phyloP scores from a whole-genome alignment of 2,329 filamentous ascomycete species.

The Hymenoscyphus repandus region DNA sequence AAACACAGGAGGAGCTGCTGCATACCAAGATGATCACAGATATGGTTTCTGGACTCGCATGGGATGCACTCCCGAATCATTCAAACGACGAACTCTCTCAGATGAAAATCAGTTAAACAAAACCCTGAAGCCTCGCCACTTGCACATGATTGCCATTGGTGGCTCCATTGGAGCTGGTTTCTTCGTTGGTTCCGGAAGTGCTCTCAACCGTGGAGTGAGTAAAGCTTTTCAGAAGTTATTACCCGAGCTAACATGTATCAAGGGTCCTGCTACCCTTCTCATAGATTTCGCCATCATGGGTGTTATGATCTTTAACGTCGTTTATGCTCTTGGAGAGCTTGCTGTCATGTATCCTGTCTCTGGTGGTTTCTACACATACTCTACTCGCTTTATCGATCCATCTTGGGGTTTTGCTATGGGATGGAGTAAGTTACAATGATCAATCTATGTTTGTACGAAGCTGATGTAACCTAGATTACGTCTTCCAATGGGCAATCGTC shows the following conservation, averaged over 20 bases:
- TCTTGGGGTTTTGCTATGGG: slow-evolving; percentile 94
- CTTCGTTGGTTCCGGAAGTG: slow-evolving; percentile 75
- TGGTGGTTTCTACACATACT: slow-evolving; percentile 85
- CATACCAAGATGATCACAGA: slow-evolving; percentile 24
- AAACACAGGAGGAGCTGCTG: background rate
- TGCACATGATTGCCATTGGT: slow-evolving; percentile 97
- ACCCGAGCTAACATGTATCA: background rate
- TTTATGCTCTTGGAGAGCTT: slow-evolving; percentile 85
- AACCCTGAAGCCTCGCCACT: slow-evolving; percentile 73
- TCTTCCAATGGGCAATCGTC: slow-evolving; percentile 78
- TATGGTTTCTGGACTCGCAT: slow-evolving; percentile 34
- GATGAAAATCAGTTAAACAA: slow-evolving; percentile 55
- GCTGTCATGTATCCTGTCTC: slow-evolving; percentile 85
- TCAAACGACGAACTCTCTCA: slow-evolving; percentile 31
- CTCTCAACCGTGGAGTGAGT: slow-evolving; percentile 55
- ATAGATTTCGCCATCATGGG: slow-evolving; percentile 74
- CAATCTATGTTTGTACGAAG: no score
- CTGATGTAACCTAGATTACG: slow-evolving; percentile 52
- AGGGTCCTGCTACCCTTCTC: slow-evolving; percentile 68
- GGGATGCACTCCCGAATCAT: slow-evolving; percentile 35
- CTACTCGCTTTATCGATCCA: slow-evolving; percentile 87
- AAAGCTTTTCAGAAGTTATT: background rate
- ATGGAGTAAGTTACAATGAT: slow-evolving; percentile 56
- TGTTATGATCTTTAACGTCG: slow-evolving; percentile 68
- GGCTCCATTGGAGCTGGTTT: slow-evolving; percentile 85